phyloP scores from a whole-genome alignment of 225 moss, liverwort and hornwort species.

The Pleurozium schreberi region DNA sequence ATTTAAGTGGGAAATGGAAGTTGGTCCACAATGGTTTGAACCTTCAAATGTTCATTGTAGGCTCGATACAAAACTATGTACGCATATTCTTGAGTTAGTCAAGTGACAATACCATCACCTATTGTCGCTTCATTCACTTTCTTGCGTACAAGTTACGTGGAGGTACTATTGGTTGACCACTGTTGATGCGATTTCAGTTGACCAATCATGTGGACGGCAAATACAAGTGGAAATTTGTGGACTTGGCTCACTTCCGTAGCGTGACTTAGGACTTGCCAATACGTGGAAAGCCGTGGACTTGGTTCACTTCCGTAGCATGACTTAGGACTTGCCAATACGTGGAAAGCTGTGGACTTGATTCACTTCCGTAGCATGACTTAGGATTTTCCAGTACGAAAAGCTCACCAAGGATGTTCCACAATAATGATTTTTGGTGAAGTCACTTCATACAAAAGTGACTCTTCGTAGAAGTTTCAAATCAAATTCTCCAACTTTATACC shows the following conservation, averaged over 20 bases:
- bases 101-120: no score
- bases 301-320: no score
- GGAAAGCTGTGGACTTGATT: no score
- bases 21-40: fast-evolving
- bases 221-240: fast-evolving
- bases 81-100: no score
- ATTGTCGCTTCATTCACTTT: no score
- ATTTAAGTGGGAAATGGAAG: no score
- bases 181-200: fast-evolving
- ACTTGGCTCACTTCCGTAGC: neutral
- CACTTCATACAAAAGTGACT: fast-evolving
- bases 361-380: no score
- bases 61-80: neutral
- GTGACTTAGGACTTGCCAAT: fast-evolving
- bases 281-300: no score
- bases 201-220: no score
- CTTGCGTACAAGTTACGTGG: fast-evolving
- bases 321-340: no score
- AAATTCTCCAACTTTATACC: no score
- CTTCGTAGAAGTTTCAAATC: neutral
- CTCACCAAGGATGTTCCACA: neutral
- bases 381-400: no score
- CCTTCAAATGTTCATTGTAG: fast-evolving
- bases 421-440: neutral
- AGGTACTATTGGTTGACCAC: neutral